Percentiles rank a stretch among this genome's conserved stretches.
These are phyloP conservation scores for Lanzia echinophila DNA, from an alignment of 2,329 filamentous ascomycete species.

Conservation along the genomic window DNA sequence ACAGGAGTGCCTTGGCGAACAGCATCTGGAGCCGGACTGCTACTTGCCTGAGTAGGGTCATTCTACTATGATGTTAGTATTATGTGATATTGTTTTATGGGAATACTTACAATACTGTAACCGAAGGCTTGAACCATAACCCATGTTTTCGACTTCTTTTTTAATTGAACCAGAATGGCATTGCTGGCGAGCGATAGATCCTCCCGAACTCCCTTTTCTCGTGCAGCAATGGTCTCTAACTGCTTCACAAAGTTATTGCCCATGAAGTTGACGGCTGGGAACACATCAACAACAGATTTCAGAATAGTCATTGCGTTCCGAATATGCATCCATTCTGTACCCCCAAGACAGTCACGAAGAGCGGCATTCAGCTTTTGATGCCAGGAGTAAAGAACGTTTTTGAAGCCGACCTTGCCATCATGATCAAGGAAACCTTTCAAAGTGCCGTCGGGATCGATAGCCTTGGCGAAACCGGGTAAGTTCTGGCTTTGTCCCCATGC, in stretches of 20 bases:
- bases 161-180: constrained; percentile 63
- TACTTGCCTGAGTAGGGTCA: constrained; percentile 12
- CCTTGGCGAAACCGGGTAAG: constrained; percentile 72
- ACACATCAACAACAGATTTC: constrained; percentile 71
- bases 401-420: constrained; percentile 77
- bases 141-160: constrained; percentile 61
- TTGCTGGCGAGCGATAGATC: constrained; percentile 69
- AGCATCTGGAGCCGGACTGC: constrained; percentile 8
- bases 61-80: constrained; percentile 27
- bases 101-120: constrained; percentile 49
- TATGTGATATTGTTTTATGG: background rate
- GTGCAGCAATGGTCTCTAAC: constrained; percentile 57
- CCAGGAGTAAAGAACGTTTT: constrained; percentile 81
- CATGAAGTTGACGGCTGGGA: constrained; percentile 87
- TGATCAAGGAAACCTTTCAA: constrained; percentile 70
- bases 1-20: constrained; percentile 2
- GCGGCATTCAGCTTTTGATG: constrained; percentile 76
- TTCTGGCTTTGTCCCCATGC: constrained; percentile 61
- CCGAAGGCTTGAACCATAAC: constrained; percentile 69
- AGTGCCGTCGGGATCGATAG: constrained; percentile 63
- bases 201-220: constrained; percentile 58
- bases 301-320: constrained; percentile 89
- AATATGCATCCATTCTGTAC: constrained; percentile 94
- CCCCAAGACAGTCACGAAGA: constrained; percentile 73
- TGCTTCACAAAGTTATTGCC: constrained; percentile 60